Base-by-base conservation (phyloP, 805 yeast genomes). In the Diddensiella caesifluorescens region DNA sequence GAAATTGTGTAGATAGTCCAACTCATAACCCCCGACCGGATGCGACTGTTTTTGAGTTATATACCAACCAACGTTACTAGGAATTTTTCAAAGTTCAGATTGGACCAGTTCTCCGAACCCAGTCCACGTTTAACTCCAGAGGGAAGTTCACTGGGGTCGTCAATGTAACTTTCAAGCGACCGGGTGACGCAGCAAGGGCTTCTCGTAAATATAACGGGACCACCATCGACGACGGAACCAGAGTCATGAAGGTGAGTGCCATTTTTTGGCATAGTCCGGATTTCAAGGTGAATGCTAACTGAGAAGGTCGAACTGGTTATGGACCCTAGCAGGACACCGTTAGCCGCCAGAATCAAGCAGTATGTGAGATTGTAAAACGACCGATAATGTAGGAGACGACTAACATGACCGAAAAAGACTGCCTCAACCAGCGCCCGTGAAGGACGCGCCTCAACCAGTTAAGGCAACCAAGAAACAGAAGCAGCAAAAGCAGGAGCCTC, bases 121-220 rank as follows among this genome's bases (percentile, higher is more conserved):
- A 76, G 41, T 74, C 87, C 58, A 73, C 81, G 55, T 92, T 84
- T 73, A 87, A 86, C 61, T 86, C 81, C 65, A 79, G 75, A 62
- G 98, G 97, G 40, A 79, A 79, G 64, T 86, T 95, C 51, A 83
- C 83, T 50, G 98, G 98, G 66, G 77, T 80, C 69, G 95, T 95
- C 49, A 87, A 92, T 44, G 76, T 92, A 56, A 71, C 80, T 45
- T 92, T 92, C 72, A 77, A 69, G 59, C 70, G 72, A 45, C 63
- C 75, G 39, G 79, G 80, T 46, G 73, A 74, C 61, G 97, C 97
- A 39, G 67, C 75, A 48, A 72, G 69, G 56, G 95, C 96, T 38
- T 84, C 84, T 56, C 77, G 79, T 58, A 80, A 80, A 57, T 90
- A 82, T 70, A 84, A 90, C 64, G 90, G 92, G 59, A 90, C 95